Evolutionary conservation across 371 early-diverging fungal genomes (phyloP), one percentile per base, ranked within the genome.

Genomic region (Mucor indicus): DNA sequence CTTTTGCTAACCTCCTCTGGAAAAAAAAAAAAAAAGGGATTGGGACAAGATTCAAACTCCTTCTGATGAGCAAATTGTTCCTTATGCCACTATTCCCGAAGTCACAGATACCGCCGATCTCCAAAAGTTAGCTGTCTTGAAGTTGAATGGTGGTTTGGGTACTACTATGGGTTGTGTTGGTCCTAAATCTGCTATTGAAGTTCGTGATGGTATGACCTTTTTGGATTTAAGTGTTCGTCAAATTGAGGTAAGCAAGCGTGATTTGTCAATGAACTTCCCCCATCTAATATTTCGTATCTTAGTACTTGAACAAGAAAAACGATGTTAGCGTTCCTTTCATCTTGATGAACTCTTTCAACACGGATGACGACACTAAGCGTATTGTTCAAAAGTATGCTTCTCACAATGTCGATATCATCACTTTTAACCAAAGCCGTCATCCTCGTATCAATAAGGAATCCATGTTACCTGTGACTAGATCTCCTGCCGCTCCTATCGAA

Each of bases 331-430:
- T 99, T 23, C 99, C 99, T 9, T 86, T 99, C 39, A 92, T 99
- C 47, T 81, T 99, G 46, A 99, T 99, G 99, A 99, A 99, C 85
- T 96, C 96, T 23, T 99, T 99, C 85, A 99, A 99, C 71, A 99
- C 99, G 0, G 93, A 98, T 62, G 89, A 90, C 20, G 95, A 97
- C 64, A 99, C 99, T 21, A 79, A 86, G 64, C 91, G 95, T 60
- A 93, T 99, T 53, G 91, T 98, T 52, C 94, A 92, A 75, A 96
- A 96, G 77, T 98, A 99, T 78, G 83, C 84, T 41, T 80, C 85
- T 33, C 93, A 93, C 62, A 89, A 92, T 53, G 79, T 96, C 46
- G 77, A 84, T 55, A 92, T 99, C 62, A 74, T 90, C 65, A 98
- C 98, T 17, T 99, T 99, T 77, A 98, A 97, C 78, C 99, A 99